A percentile compares a stretch with the other conserved stretches of the same genome.
phyloP scores from a whole-genome alignment of 2,329 filamentous ascomycete genomes.

The Ophiostoma triangulosporum region DNA sequence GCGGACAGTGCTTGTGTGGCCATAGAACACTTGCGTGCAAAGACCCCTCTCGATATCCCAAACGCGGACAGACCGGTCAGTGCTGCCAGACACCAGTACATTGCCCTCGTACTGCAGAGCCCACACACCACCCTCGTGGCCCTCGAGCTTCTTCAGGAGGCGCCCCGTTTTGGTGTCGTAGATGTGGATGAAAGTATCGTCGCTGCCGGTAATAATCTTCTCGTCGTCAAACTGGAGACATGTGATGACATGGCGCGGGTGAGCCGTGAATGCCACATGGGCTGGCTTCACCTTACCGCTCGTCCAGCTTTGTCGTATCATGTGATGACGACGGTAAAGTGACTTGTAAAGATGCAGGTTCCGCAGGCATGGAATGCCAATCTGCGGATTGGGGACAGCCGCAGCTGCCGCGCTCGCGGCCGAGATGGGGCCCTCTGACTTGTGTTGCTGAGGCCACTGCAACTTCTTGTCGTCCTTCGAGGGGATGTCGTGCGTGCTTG shows the following conservation, averaged over 20 bases:
- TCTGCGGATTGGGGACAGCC: constrained; percentile 67
- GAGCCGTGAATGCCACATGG: constrained; percentile 91
- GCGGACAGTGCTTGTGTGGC: constrained; percentile 91
- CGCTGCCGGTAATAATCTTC: constrained; percentile 94
- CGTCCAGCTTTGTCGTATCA: constrained; percentile 89
- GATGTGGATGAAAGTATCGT: constrained; percentile 94
- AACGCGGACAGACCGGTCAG: constrained; percentile 93
- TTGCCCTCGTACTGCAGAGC: constrained; percentile 94
- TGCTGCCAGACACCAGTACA: constrained; percentile 87
- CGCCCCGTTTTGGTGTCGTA: constrained; percentile 94
- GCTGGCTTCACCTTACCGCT: constrained; percentile 69
- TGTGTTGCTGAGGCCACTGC: constrained; percentile 32
- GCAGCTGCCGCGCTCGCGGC: constrained; percentile 73
- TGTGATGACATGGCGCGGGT: constrained; percentile 91
- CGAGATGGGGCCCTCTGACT: constrained; percentile 71
- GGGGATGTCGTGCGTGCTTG: constrained; percentile 31
- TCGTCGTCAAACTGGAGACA: constrained; percentile 96
- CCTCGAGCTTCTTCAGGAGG: constrained; percentile 68
- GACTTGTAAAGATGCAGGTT: constrained; percentile 92
- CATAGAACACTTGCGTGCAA: constrained; percentile 92
- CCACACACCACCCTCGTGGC: constrained; percentile 96
- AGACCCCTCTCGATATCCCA: constrained; percentile 94
- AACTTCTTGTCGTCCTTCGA: constrained; percentile 29
- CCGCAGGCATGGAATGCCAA: constrained; percentile 65
- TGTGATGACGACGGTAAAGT: constrained; percentile 81